Percentiles rank a stretch among this genome's conserved stretches.
phyloP scores from a whole-genome alignment of 2,329 filamentous ascomycete genomes.

The Aotearoamyces nothofagi region DNA sequence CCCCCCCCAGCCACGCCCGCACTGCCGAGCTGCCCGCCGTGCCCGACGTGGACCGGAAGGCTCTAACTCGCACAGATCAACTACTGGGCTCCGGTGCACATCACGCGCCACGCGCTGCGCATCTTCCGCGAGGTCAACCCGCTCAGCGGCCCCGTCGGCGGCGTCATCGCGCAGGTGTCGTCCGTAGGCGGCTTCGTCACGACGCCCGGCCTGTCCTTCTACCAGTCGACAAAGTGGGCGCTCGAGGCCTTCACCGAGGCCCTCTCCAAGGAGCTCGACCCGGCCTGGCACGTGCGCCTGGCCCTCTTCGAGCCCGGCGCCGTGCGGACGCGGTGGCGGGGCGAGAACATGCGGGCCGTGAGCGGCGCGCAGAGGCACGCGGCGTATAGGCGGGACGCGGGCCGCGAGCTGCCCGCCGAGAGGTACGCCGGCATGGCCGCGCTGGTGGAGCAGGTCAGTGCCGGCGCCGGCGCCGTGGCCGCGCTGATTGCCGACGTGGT shows the following conservation, averaged over 20 bases:
- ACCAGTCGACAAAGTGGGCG: constrained; percentile 25
- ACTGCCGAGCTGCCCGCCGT: no score
- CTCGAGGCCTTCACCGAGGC: constrained; percentile 21
- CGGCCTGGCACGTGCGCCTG: constrained; percentile 21
- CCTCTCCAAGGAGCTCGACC: constrained; percentile 19
- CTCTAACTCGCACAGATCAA: not conserved
- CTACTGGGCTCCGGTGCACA: not conserved
- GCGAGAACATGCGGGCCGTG: not conserved
- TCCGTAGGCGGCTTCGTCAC: constrained; percentile 21
- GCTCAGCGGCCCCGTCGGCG: constrained; percentile 17
- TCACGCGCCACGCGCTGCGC: constrained; percentile 12
- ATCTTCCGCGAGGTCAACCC: no score
- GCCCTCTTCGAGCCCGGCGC: constrained; percentile 23
- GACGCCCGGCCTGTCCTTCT: constrained; percentile 19
- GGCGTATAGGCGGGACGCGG: constrained; percentile 1
- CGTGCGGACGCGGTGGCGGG: not conserved
- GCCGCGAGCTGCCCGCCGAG: not conserved
- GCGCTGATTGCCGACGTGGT: constrained; percentile 1
- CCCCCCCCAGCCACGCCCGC: no score
- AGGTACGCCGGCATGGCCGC: not conserved
- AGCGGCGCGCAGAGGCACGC: not conserved
- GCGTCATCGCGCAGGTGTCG: constrained; percentile 24
- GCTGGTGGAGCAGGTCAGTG: not conserved
- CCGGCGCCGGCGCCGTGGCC: not conserved
- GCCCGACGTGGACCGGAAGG: not conserved